A percentile compares a stretch with the other conserved stretches of the same genome.
Evolutionary conservation across 2,329 filamentous ascomycete species (phyloP).

Genomic region (Xylaria sp.): DNA sequence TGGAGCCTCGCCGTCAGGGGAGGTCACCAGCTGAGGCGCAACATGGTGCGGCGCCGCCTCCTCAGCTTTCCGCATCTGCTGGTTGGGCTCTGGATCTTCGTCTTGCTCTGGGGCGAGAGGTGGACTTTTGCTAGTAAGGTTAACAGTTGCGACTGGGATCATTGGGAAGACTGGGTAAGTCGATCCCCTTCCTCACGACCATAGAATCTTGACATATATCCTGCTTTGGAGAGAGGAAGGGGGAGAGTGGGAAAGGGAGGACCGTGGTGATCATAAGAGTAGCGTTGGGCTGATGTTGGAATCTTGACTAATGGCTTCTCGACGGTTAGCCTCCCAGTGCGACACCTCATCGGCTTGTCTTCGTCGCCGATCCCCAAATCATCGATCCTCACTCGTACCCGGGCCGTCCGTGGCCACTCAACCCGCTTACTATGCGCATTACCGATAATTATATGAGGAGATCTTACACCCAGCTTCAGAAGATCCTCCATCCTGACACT

Average conservation of each 20-base stretch:
- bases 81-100: conserved; percentile 77
- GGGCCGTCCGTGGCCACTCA: conserved; percentile 73
- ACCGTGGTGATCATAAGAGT: conserved; percentile 3
- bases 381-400: conserved; percentile 97
- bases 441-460: conserved; percentile 92
- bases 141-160: conserved; percentile 79
- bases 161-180: conserved; percentile 93
- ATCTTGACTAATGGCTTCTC: conserved; percentile 21
- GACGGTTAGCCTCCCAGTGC: conserved; percentile 75
- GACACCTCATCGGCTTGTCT: conserved; percentile 82
- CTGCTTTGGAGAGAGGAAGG: background rate
- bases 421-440: conserved; percentile 65
- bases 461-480: conserved; percentile 82
- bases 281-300: background rate
- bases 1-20: conserved; percentile 48
- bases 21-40: conserved; percentile 54
- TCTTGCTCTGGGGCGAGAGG: conserved; percentile 87
- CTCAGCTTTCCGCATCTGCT: conserved; percentile 74
- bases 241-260: background rate
- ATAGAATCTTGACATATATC: background rate
- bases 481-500: conserved; percentile 82
- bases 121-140: conserved; percentile 79
- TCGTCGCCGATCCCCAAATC: conserved; percentile 91
- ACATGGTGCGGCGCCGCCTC: conserved; percentile 63
- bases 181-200: background rate